Conservation (phyloP, 2,329 filamentous ascomycete species). For the Ilyonectria destructans region DNA sequence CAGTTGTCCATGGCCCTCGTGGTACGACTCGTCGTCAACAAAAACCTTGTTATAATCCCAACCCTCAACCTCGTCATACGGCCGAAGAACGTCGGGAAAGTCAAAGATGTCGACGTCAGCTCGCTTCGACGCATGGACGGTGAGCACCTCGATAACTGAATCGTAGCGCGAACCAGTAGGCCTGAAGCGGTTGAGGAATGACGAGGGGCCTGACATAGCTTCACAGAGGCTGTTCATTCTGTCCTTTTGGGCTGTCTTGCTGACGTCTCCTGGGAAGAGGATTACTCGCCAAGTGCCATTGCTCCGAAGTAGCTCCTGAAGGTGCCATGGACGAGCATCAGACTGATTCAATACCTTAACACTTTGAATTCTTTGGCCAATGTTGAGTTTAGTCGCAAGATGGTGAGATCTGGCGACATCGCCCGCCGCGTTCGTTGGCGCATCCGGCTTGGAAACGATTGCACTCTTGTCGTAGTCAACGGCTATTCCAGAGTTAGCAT, state of each 20-base stretch:
- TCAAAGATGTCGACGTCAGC: constrained; percentile 65
- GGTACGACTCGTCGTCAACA: constrained; percentile 69
- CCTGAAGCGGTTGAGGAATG: constrained; percentile 35
- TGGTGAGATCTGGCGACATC: constrained; percentile 5
- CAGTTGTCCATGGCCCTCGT: constrained; percentile 66
- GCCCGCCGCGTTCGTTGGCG: neutral
- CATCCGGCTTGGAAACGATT: constrained; percentile 33
- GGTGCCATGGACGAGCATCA: constrained; percentile 70
- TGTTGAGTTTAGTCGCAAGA: constrained; percentile 30
- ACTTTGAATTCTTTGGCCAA: constrained; percentile 73
- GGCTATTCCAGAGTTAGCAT: constrained; percentile 12
- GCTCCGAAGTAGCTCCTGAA: constrained; percentile 69
- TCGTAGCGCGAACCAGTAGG: constrained; percentile 27
- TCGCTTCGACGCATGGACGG: constrained; percentile 71
- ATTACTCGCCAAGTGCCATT: constrained; percentile 74
- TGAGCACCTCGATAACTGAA: constrained; percentile 71
- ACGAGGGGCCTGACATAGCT: constrained; percentile 56
- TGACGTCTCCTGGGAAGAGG: constrained; percentile 75
- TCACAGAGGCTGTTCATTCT: constrained; percentile 21
- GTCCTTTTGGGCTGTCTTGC: constrained; percentile 54
- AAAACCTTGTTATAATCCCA: constrained; percentile 74
- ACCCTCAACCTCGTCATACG: constrained; percentile 59
- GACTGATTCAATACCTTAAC: constrained; percentile 74
- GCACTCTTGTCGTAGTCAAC: constrained; percentile 41
- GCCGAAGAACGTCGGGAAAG: constrained; percentile 64